Percentiles rank a stretch among this genome's conserved stretches.
Evolutionary conservation across 1,284 basidiomycete species (phyloP).

Genomic region (Papiliotrema laurentii): DNA sequence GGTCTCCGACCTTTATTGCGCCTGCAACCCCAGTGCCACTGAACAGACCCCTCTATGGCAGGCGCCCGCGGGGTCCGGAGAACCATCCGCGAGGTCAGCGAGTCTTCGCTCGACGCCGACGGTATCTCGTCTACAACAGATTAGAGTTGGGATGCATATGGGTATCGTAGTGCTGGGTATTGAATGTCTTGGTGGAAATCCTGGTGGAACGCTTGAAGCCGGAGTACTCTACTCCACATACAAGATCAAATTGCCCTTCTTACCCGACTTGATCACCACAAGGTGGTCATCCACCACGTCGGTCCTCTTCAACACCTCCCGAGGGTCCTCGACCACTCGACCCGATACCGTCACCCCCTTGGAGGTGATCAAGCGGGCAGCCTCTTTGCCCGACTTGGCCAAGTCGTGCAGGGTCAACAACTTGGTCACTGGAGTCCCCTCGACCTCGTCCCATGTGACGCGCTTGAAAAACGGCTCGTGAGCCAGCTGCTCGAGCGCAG

Average conservation of each 20-base stretch:
- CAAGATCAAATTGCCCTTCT: conserved; percentile 66
- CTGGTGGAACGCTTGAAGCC: too few relatives aligned
- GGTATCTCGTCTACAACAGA: too few relatives aligned
- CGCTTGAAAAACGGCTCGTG: conserved; percentile 59
- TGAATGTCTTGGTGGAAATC: too few relatives aligned
- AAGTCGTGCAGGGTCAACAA: conserved; percentile 56
- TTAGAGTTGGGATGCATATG: too few relatives aligned
- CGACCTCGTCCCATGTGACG: conserved; percentile 50
- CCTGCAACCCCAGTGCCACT: too few relatives aligned
- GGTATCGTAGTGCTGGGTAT: not conserved
- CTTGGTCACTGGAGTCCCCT: conserved; percentile 55
- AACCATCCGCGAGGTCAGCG: too few relatives aligned
- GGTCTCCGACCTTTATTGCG: not conserved
- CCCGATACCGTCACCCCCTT: conserved; percentile 59
- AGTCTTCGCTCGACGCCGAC: not conserved
- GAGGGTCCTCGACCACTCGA: conserved; percentile 41
- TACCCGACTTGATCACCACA: conserved; percentile 68
- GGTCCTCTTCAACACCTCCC: conserved; percentile 43
- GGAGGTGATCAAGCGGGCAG: conserved; percentile 53
- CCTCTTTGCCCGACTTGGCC: conserved; percentile 56
- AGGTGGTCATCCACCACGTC: conserved; percentile 63
- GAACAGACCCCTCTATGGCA: too few relatives aligned
- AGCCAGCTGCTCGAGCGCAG: conserved; percentile 47
- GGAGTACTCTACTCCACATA: too few relatives aligned
- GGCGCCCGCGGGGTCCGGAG: too few relatives aligned